A percentile compares a stretch with the other conserved stretches of the same genome.
These are phyloP conservation scores for Rhodosporidiobolus odoratus DNA, from an alignment of 768 basidiomycete genomes.

Conservation along the genomic window DNA sequence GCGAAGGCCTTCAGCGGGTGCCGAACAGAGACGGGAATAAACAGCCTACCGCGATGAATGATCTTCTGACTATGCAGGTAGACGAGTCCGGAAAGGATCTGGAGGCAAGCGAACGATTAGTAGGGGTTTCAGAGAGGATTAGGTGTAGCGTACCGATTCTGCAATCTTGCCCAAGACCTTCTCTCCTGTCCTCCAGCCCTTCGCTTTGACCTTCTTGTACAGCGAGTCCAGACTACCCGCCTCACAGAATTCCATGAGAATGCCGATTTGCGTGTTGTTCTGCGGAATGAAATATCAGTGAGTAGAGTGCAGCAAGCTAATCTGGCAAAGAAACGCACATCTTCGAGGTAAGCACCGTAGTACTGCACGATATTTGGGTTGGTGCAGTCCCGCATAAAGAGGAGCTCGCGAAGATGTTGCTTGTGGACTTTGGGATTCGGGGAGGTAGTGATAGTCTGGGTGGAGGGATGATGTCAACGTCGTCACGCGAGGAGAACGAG, in stretches of 20 bases:
- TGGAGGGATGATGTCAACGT: neutral
- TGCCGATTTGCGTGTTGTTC: slow-evolving; percentile 75
- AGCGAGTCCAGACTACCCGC: slow-evolving; percentile 86
- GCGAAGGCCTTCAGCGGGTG: neutral
- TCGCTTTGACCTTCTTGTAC: slow-evolving; percentile 72
- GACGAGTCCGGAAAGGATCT: slow-evolving; percentile 84
- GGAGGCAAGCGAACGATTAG: slow-evolving; percentile 26
- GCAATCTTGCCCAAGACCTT: slow-evolving; percentile 84
- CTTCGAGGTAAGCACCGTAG: slow-evolving; percentile 68
- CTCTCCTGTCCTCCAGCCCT: slow-evolving; percentile 73
- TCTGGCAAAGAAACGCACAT: slow-evolving; percentile 15
- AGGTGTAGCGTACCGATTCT: slow-evolving; percentile 64
- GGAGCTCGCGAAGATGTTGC: slow-evolving; percentile 86
- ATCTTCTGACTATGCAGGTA: slow-evolving; percentile 87
- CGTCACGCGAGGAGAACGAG: no score
- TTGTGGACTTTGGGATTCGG: slow-evolving; percentile 70
- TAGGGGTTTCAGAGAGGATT: neutral
- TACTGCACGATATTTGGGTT: slow-evolving; percentile 86
- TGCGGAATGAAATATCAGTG: neutral
- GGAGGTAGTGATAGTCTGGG: slow-evolving; percentile 73
- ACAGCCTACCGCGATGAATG: slow-evolving; percentile 65
- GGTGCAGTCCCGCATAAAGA: slow-evolving; percentile 75
- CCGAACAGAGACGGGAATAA: neutral
- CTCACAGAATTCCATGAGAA: slow-evolving; percentile 85
- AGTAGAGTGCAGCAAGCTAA: slow-evolving; percentile 53